Evolutionary conservation across 176 grass and related monocot genomes (phyloP).

Genomic region (Cymbopogon citratus): DNA sequence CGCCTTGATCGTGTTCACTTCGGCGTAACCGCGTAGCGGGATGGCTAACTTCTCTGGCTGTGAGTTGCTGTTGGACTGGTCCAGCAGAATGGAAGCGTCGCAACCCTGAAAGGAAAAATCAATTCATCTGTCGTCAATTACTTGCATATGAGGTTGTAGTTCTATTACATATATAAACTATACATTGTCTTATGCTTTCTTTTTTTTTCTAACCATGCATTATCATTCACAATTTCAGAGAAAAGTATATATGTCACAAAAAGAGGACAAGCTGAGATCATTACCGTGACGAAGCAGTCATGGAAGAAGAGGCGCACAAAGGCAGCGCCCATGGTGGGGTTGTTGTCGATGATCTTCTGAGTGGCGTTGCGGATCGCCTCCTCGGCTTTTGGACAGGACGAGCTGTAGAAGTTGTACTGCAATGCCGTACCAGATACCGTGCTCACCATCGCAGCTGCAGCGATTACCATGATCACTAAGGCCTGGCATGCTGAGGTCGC

Average conservation of each 20-base stretch:
- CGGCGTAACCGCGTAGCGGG: conserved; percentile 22
- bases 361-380: too few species aligned
- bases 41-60: conserved; percentile 41
- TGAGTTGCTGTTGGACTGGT: neutral
- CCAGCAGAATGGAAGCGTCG: conserved; percentile 45
- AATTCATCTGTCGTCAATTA: too few species aligned
- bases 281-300: neutral
- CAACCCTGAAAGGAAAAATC: conserved; percentile 28
- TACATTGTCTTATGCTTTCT: too few species aligned
- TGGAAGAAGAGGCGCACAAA: neutral
- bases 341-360: neutral
- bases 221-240: neutral
- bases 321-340: conserved; percentile 3
- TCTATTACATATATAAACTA: too few species aligned
- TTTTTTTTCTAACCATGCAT: neutral
- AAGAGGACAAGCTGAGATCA: neutral
- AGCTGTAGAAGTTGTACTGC: neutral
- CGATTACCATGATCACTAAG: neutral
- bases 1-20: conserved; percentile 41
- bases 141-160: too few species aligned
- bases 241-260: neutral
- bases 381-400: neutral
- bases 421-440: neutral
- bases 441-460: neutral
- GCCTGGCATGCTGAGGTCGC: neutral